Evolutionary conservation across 768 basidiomycete species (phyloP), one percentile per base, ranked within the genome.

Genomic region (Lentinula aciculospora): DNA sequence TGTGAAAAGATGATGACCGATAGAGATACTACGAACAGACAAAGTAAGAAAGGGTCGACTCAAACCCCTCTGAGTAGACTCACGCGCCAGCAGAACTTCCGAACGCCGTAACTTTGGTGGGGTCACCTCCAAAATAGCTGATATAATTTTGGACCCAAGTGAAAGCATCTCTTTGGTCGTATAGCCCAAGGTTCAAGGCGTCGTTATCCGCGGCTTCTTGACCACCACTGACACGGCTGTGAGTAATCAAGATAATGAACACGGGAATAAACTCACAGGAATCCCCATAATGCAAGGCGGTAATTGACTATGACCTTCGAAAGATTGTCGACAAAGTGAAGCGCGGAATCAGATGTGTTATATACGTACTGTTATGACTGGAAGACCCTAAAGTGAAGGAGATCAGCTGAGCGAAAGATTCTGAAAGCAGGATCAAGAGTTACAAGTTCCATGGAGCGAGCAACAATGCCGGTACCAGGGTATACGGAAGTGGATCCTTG

Each of bases 81-180:
- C 5, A 55, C 40, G 40, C 50, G 23, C 53, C 53, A 17, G 21
- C 27, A 40, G 53, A 44, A 15, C 37, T 48, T 48, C 27, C 61
- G 61, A 65, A 64, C 63, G 53, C 63, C 6, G 45, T 70, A 1
- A 71, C 69, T 60, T 69, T 63, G 10, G 25, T 59, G 3, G 63
- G 64, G 50, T 71, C 75, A 23, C 80, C 80, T 1, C 80, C 79
- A 58, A 80, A 81, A 0, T 68, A 65, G 34, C 61, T 65, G 54
- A 80, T 76, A 59, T 81, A 74, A 50, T 71, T 65, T 58, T 78
- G 74, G 0, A 80, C 71, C 79, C 69, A 71, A 4, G 31, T 48
- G 2, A 70, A 59, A 8, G 67, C 70, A 39, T 34, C 28, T 49
- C 57, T 55, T 60, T 67, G 65, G 39, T 71, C 70, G n/a, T 53